Evolutionary conservation across 2,329 filamentous ascomycete genomes (phyloP).

Genomic region (Lecanicillium sp.): DNA sequence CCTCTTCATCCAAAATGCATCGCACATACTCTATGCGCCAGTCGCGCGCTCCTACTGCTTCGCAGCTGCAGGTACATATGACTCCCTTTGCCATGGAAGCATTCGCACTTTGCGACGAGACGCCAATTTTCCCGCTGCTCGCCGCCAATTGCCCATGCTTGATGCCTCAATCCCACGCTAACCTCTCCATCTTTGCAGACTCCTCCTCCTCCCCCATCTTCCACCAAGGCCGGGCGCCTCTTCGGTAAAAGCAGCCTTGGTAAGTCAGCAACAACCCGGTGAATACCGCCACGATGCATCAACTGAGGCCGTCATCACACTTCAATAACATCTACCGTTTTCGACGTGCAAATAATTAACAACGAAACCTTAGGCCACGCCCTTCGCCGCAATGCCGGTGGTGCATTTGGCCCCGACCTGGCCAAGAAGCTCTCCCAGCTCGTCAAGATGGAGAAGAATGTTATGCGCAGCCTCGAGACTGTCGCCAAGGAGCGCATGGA

Average conservation of each 20-base stretch:
- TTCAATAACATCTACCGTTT: too few relatives aligned
- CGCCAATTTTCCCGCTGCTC: too few relatives aligned
- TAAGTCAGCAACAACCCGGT: slow-evolving; percentile 39
- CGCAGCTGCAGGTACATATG: slow-evolving; percentile 50
- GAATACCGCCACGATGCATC: too few relatives aligned
- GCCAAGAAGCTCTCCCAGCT: slow-evolving; percentile 96
- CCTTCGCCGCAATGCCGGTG: slow-evolving; percentile 65
- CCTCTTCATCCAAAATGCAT: slow-evolving; percentile 59
- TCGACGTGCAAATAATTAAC: too few relatives aligned
- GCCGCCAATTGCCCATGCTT: neutral
- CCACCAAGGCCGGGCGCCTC: slow-evolving; percentile 82
- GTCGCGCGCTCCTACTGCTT: slow-evolving; percentile 89
- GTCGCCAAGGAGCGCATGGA: slow-evolving; percentile 97
- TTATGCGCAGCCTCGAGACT: slow-evolving; percentile 95
- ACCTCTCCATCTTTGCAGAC: slow-evolving; percentile 47
- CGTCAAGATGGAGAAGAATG: slow-evolving; percentile 99
- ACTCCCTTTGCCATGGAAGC: too few relatives aligned
- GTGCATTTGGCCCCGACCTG: slow-evolving; percentile 75
- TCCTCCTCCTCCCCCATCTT: slow-evolving; percentile 83
- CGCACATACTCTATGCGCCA: slow-evolving; percentile 99
- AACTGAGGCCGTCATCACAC: neutral
- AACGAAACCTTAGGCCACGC: slow-evolving; percentile 42
- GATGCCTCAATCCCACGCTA: slow-evolving; percentile 7
- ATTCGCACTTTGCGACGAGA: too few relatives aligned
- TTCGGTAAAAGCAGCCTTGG: slow-evolving; percentile 82